Percentiles rank a stretch among this genome's conserved stretches.
phyloP scores from a whole-genome alignment of 495 filamentous ascomycete species.

The Amphirosellinia nigrospora region DNA sequence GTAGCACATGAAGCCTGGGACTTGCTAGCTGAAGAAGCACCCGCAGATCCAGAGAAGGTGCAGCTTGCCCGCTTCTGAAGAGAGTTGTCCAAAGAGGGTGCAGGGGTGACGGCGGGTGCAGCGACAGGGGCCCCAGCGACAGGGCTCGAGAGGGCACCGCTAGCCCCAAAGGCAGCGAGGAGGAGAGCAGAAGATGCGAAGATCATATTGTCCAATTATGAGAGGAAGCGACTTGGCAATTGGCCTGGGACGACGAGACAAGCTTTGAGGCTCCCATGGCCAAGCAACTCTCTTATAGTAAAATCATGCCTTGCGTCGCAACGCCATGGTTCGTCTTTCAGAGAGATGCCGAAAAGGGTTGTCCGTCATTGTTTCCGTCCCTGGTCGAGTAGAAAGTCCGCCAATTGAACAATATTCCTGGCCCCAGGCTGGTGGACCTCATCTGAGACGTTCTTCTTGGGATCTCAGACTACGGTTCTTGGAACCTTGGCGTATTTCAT shows the following conservation, averaged over 20 bases:
- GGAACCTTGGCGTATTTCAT: neutral
- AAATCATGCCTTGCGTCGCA: neutral
- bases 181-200: slow-evolving; percentile 13
- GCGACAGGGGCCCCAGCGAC: too few relatives aligned
- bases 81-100: neutral
- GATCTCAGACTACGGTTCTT: neutral
- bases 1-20: slow-evolving; percentile 52
- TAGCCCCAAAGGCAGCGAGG: slow-evolving; percentile 35
- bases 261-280: slow-evolving; percentile 14
- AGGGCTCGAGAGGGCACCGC: slow-evolving; percentile 46
- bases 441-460: neutral
- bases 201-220: neutral
- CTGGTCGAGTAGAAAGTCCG: slow-evolving; percentile 1
- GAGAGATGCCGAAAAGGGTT: neutral
- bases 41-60: slow-evolving; percentile 46
- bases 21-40: slow-evolving; percentile 45
- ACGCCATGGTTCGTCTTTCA: neutral
- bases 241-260: neutral
- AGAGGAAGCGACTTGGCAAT: neutral
- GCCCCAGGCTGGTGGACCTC: neutral
- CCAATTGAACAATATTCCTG: slow-evolving; percentile 12
- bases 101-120: slow-evolving; percentile 20
- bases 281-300: neutral
- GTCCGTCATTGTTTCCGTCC: slow-evolving; percentile 3
- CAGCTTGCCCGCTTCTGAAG: slow-evolving; percentile 34